These are phyloP conservation scores for Echites panduratus DNA, from an alignment of 257 asterid genomes.

Conservation along the genomic window DNA sequence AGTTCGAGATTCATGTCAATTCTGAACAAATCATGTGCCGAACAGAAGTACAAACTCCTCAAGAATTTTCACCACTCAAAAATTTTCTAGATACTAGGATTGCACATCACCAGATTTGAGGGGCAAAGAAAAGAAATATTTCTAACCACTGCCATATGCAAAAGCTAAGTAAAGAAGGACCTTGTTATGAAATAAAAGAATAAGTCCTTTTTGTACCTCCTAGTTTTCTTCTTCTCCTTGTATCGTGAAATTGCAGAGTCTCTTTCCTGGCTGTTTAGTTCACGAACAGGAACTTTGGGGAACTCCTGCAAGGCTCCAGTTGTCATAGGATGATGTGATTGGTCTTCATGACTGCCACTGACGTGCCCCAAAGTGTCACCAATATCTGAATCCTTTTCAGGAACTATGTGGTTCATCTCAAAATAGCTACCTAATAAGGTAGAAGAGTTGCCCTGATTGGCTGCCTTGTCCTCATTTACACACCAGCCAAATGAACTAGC, in stretches of 20 bases:
- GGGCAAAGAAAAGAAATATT: not conserved
- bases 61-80: not conserved
- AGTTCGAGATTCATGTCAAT: not conserved
- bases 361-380: constrained; percentile 31
- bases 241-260: constrained; percentile 78
- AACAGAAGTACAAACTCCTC: not conserved
- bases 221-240: constrained; percentile 82
- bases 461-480: constrained; percentile 27
- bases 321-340: constrained; percentile 24
- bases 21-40: not conserved
- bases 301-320: constrained; percentile 30
- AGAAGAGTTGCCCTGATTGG: constrained; percentile 45
- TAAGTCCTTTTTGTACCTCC: constrained; percentile 47
- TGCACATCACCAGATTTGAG: not conserved
- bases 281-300: constrained; percentile 43
- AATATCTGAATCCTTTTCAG: constrained; percentile 57
- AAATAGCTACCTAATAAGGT: constrained; percentile 27
- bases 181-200: not conserved
- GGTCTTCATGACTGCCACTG: constrained; percentile 42
- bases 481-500: constrained; percentile 30
- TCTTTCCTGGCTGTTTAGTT: constrained; percentile 72
- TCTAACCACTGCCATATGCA: not conserved
- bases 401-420: constrained; percentile 52
- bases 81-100: not conserved
- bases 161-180: not conserved